Percentiles rank a stretch among this genome's conserved stretches.
These are phyloP conservation scores for Trifolium dubium DNA, from an alignment of 306 rosid species.

Conservation along the genomic window DNA sequence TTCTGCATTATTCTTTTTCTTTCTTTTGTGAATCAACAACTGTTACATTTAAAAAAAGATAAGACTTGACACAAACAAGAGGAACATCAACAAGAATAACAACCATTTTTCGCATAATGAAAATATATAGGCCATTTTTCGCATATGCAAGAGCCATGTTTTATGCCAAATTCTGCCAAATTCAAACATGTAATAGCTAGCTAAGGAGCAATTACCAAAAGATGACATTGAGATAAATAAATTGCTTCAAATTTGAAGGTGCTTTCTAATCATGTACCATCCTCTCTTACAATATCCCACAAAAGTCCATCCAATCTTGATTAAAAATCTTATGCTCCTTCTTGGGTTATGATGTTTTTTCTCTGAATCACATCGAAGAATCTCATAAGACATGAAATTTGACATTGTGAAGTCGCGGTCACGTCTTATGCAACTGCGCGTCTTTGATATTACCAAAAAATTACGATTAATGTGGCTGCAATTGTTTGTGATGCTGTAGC, in stretches of 20 bases:
- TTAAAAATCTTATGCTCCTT: background rate
- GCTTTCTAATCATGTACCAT: constrained; percentile 51
- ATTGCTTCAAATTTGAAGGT: background rate
- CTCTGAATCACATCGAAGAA: constrained; percentile 1
- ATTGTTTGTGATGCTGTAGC: background rate
- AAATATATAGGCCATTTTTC: no score
- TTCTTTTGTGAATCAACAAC: no score
- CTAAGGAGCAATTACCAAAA: no score
- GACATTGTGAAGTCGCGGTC: background rate
- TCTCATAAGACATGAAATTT: background rate
- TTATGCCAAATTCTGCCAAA: no score
- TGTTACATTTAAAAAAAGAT: no score
- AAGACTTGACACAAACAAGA: no score
- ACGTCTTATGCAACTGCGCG: background rate
- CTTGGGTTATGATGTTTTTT: background rate
- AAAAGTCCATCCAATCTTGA: constrained; percentile 36
- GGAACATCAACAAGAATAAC: no score
- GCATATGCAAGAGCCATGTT: no score
- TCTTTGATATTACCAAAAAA: background rate
- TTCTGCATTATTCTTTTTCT: no score
- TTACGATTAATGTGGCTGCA: background rate
- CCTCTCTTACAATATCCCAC: constrained; percentile 45
- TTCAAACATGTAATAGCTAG: background rate
- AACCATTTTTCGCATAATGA: no score
- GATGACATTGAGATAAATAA: background rate